These are phyloP conservation scores for Noccaea bulbosa DNA, from an alignment of 345 rosid genomes.

Conservation along the genomic window DNA sequence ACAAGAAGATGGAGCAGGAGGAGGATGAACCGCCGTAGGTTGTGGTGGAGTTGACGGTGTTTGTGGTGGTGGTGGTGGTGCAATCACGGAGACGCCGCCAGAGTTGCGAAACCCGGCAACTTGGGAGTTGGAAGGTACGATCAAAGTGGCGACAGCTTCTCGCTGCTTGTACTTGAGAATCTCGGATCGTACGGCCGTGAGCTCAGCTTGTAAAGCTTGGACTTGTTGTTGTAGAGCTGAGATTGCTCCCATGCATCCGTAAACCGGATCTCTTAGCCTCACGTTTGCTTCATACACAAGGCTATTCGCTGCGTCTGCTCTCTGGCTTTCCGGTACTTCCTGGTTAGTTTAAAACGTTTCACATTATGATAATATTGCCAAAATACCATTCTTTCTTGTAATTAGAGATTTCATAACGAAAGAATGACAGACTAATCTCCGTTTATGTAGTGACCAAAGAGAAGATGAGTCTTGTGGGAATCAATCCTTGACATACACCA, in stretches of 20 bases:
- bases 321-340: constrained; percentile 88
- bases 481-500: not conserved
- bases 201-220: constrained; percentile 78
- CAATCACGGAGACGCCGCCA: constrained; percentile 59
- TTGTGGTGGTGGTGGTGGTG: constrained; percentile 47
- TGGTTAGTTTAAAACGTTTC: constrained; percentile 35
- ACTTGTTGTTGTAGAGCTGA: constrained; percentile 90
- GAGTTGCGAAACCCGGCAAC: constrained; percentile 59
- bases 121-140: constrained; percentile 56
- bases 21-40: constrained; percentile 46
- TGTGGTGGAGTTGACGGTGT: constrained; percentile 47
- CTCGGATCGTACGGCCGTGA: constrained; percentile 75
- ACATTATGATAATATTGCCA: constrained; percentile 10
- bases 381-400: not conserved
- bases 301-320: constrained; percentile 89
- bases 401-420: not conserved
- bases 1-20: constrained; percentile 51
- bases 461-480: not conserved
- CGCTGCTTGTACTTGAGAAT: constrained; percentile 78
- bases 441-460: not conserved
- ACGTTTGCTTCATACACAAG: constrained; percentile 95
- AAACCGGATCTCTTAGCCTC: constrained; percentile 92
- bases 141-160: constrained; percentile 56
- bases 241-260: constrained; percentile 98
- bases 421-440: not conserved